Conservation (phyloP, 1,284 basidiomycete genomes). For the Sanghuangporus baumii region DNA sequence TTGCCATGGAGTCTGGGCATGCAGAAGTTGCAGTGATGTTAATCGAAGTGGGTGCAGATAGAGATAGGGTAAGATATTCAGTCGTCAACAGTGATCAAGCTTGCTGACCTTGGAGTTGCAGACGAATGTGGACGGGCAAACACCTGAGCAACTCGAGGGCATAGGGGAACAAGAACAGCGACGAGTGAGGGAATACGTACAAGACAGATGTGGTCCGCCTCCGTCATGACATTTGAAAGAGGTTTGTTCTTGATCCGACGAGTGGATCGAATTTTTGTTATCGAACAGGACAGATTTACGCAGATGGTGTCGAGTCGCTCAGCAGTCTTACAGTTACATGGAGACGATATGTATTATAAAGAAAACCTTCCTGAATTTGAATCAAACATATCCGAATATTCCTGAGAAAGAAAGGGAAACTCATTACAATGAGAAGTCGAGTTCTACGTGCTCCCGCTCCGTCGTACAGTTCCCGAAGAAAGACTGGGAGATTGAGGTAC, state of each 20-base stretch:
- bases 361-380: neutral
- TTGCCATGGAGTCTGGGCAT: slow-evolving; percentile 92
- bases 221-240: slow-evolving; percentile 21
- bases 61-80: slow-evolving; percentile 62
- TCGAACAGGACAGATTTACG: no score
- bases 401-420: neutral
- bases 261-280: neutral
- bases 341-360: neutral
- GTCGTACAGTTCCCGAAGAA: slow-evolving; percentile 7
- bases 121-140: slow-evolving; percentile 79
- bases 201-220: slow-evolving; percentile 58
- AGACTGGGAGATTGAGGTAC: slow-evolving; percentile 50
- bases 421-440: neutral
- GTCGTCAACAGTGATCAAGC: neutral
- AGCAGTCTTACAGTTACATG: neutral
- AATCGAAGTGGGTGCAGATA: slow-evolving; percentile 91
- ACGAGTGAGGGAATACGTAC: slow-evolving; percentile 68
- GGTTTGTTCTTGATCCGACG: neutral
- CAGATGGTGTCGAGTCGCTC: no score
- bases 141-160: slow-evolving; percentile 80
- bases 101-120: slow-evolving; percentile 25
- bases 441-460: slow-evolving; percentile 12
- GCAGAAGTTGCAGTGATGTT: slow-evolving; percentile 84
- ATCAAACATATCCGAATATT: neutral
- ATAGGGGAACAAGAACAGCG: slow-evolving; percentile 86